Base-by-base conservation (phyloP, 2,329 filamentous ascomycete species). In the Helicocarpus griseus region DNA sequence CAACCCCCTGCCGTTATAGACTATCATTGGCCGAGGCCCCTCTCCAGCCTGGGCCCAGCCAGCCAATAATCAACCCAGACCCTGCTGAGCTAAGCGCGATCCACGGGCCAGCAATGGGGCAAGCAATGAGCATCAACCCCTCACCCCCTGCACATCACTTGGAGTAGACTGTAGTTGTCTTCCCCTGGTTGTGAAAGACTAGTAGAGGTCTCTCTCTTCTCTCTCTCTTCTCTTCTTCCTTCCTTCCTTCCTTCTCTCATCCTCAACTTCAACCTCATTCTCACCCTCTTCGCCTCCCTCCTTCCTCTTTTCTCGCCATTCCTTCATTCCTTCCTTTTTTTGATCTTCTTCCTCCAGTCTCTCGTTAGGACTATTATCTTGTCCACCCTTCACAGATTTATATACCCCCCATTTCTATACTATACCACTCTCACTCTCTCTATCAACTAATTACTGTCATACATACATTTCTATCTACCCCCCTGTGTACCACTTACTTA, bases 381-480 rank as follows among this genome's bases (percentile, higher is more conserved):
- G 43, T 26, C 50, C 40, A 7, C 24, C 40, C 26, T 33, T 21
- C 26, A 21, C 9, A 14, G 13, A 13, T 31, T 3, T 28, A 13
- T 36, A 4, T 44, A 5, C 3, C 8, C 19, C 6, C 29, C n/a
- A 7, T 21, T 2, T 17, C 13, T 29, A 17, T 19, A 3, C 9
- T 26, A 17, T n/a, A 14, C 5, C 19, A 28, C 3, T 28, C 11
- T 43, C 5, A 26, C 40, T 26, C 22, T 28, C 40, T 28, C n/a
- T n/a, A n/a, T n/a, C n/a, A n/a, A n/a, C n/a, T n/a, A n/a, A n/a
- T n/a, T n/a, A n/a, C 26, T 17, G 5, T 48, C 26, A 38, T 28
- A 53, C 53, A 50, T 50, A 45, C 39, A 17, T 51, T 48, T 48
- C 48, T 53, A 53, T 53, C 51, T 48, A 39, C 29, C 46, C 13